Evolutionary conservation across 164 flowering plant genomes (phyloP).

Genomic region (Stephania yunnanensis): DNA sequence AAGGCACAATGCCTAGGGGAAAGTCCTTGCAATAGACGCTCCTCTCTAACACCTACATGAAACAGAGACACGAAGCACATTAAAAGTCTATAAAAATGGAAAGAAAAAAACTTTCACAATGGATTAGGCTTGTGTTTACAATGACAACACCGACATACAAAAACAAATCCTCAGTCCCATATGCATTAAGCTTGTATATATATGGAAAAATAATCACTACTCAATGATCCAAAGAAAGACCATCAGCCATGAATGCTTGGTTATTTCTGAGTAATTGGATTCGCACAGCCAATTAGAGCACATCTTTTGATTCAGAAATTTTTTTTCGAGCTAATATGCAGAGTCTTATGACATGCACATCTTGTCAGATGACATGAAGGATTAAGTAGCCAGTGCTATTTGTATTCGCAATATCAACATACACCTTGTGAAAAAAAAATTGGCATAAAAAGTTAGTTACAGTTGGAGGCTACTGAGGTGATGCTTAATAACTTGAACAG

Average conservation of each 20-base stretch:
- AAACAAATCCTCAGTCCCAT: too few species aligned
- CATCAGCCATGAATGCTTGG: background rate
- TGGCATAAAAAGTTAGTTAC: background rate
- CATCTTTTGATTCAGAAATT: background rate
- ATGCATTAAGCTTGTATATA: too few species aligned
- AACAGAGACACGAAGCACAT: background rate
- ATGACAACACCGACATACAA: too few species aligned
- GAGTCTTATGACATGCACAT: background rate
- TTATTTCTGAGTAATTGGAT: background rate
- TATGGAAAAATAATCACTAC: background rate
- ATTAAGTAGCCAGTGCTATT: background rate
- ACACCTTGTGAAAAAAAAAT: background rate
- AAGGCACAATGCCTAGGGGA: constrained; percentile 94
- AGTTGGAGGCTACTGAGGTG: background rate
- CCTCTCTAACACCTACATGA: constrained; percentile 64
- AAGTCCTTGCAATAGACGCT: constrained; percentile 78
- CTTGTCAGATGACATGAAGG: background rate
- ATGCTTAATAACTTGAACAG: background rate
- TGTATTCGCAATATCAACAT: background rate
- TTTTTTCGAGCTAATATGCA: background rate
- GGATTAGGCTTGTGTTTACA: too few species aligned
- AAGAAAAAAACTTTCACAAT: too few species aligned
- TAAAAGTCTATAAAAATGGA: too few species aligned
- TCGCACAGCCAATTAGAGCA: background rate
- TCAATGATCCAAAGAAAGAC: background rate